Evolutionary conservation across 2,329 filamentous ascomycete species (phyloP).

Genomic region (Fusarium coicis): DNA sequence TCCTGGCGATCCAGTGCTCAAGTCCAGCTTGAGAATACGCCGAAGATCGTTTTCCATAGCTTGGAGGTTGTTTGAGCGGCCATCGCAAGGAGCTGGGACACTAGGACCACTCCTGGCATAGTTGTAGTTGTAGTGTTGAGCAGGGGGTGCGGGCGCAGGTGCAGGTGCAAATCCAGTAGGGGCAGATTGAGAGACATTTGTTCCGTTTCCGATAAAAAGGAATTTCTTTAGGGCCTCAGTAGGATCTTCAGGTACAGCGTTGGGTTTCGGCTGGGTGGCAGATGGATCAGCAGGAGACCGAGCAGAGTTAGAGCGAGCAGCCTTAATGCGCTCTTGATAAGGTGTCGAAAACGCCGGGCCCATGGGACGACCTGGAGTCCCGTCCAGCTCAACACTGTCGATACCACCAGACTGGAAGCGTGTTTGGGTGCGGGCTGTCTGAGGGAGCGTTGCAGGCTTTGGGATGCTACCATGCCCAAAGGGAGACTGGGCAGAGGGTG

Average conservation of each 20-base stretch:
- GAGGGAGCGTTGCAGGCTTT: constrained; percentile 41
- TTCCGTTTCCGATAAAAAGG: constrained; percentile 58
- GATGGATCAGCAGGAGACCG: constrained; percentile 29
- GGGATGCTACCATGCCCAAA: constrained; percentile 42
- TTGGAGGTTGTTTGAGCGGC: constrained; percentile 49
- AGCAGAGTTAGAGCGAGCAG: constrained; percentile 55
- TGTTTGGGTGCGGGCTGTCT: constrained; percentile 39
- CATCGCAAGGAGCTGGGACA: constrained; percentile 14
- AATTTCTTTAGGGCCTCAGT: constrained; percentile 67
- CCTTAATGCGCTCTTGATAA: constrained; percentile 70
- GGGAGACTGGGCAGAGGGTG: constrained; percentile 59
- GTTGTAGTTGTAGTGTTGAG: constrained; percentile 21
- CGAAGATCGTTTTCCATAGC: constrained; percentile 66
- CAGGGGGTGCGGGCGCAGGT: constrained; percentile 28
- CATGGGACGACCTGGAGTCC: constrained; percentile 63
- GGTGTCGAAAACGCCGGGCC: constrained; percentile 76
- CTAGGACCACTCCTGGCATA: constrained; percentile 6
- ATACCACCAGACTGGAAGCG: constrained; percentile 41
- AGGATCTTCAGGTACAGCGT: constrained; percentile 45
- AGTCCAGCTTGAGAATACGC: constrained; percentile 61
- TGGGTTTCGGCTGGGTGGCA: constrained; percentile 14
- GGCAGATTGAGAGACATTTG: constrained; percentile 24
- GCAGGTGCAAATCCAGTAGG: constrained; percentile 36
- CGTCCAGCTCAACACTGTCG: constrained; percentile 68
- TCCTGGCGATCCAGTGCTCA: constrained; percentile 41